Conservation (phyloP, 2,329 filamentous ascomycete genomes). For the Incumbomyces lentus region DNA sequence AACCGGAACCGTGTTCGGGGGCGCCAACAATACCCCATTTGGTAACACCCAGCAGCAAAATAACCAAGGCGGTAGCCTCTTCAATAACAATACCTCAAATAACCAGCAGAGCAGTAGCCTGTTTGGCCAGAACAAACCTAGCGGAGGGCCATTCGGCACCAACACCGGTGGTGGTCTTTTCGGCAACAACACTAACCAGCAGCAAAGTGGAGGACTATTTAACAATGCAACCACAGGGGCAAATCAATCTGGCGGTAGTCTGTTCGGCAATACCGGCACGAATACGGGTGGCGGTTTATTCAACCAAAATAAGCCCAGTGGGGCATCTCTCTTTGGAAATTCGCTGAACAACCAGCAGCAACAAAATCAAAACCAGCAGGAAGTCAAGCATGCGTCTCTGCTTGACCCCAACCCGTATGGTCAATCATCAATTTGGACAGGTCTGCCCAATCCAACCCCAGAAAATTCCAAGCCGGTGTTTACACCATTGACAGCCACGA, state of each 20-base stretch:
- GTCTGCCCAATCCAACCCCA: conserved; percentile 51
- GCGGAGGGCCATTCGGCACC: conserved; percentile 34
- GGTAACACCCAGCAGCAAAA: conserved; percentile 19
- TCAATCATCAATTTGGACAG: conserved; percentile 73
- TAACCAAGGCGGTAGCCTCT: conserved; percentile 10
- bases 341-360: conserved; percentile 36
- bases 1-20: conserved; percentile 36
- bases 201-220: conserved; percentile 18
- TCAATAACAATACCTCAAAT: conserved; percentile 30
- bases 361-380: conserved; percentile 43
- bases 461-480: conserved; percentile 79
- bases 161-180: conserved; percentile 39
- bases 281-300: conserved; percentile 39
- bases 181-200: conserved; percentile 24
- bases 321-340: conserved; percentile 35
- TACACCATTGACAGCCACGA: conserved; percentile 68
- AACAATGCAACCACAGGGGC: conserved; percentile 16
- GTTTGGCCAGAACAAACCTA: conserved; percentile 32
- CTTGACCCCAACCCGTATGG: conserved; percentile 83
- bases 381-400: conserved; percentile 63
- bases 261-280: conserved; percentile 46
- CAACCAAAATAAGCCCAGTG: conserved; percentile 35
- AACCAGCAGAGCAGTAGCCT: conserved; percentile 35
- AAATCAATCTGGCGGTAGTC: conserved; percentile 22
- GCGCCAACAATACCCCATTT: conserved; percentile 29